phyloP scores from a whole-genome alignment of 1,284 basidiomycete genomes.

The Ustilago loliicola region DNA sequence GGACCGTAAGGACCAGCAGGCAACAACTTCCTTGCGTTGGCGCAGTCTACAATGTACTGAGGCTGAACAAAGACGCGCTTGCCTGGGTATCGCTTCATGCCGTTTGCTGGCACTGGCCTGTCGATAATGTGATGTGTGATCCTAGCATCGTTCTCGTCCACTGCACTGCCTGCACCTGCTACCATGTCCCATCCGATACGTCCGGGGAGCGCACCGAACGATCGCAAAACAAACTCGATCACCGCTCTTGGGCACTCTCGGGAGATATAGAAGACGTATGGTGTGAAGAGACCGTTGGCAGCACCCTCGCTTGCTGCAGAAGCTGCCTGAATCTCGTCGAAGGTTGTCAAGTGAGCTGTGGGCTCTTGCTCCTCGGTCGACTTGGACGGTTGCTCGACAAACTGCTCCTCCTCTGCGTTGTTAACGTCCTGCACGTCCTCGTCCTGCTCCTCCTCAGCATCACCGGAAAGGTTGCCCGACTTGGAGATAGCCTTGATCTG shows the following conservation, averaged over 20 bases:
- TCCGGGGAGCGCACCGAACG: slow-evolving; percentile 80
- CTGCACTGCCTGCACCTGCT: slow-evolving; percentile 85
- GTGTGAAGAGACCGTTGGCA: slow-evolving; percentile 77
- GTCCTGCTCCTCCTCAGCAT: slow-evolving; percentile 46
- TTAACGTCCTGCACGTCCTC: slow-evolving; percentile 27
- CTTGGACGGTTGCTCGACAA: slow-evolving; percentile 74
- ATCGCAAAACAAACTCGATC: slow-evolving; percentile 93
- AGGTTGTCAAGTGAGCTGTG: slow-evolving; percentile 78
- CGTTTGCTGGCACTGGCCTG: slow-evolving; percentile 76
- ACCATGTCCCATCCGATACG: slow-evolving; percentile 86
- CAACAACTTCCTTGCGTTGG: slow-evolving; percentile 87
- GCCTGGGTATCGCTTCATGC: slow-evolving; percentile 56
- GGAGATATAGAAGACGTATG: slow-evolving; percentile 94
- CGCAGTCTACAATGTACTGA: slow-evolving; percentile 97
- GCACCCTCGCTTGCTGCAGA: slow-evolving; percentile 47
- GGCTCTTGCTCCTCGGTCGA: slow-evolving; percentile 72
- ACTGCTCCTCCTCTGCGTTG: slow-evolving; percentile 50
- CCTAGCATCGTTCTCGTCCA: slow-evolving; percentile 75
- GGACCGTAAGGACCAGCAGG: slow-evolving; percentile 88
- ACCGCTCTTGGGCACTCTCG: slow-evolving; percentile 91
- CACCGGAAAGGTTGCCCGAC: slow-evolving; percentile 28
- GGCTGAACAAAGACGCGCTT: slow-evolving; percentile 93
- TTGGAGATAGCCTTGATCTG: slow-evolving; percentile 73
- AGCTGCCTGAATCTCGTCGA: slow-evolving; percentile 75
- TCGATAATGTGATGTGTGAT: slow-evolving; percentile 98